A percentile compares a stretch with the other conserved stretches of the same genome.
These are phyloP conservation scores for Henckelia pumila DNA, from an alignment of 257 asterid species.

Conservation along the genomic window DNA sequence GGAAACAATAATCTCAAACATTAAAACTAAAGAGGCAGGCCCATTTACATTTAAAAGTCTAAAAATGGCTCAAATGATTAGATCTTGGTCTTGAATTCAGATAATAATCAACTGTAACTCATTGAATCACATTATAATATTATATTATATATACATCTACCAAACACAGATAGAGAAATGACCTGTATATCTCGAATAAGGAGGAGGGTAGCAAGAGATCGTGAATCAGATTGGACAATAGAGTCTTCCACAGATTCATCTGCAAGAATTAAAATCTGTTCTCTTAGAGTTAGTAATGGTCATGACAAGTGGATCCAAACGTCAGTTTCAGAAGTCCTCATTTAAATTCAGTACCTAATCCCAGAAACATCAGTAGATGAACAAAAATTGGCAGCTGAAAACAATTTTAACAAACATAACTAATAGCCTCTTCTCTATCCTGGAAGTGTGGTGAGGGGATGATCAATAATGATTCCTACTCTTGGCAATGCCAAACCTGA, in stretches of 20 bases:
- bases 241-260: conserved; percentile 97
- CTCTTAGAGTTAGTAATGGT: conserved; percentile 69
- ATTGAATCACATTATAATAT: not conserved
- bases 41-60: not conserved
- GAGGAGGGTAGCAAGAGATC: conserved; percentile 96
- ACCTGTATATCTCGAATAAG: conserved; percentile 98
- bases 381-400: conserved; percentile 2
- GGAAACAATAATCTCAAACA: not conserved
- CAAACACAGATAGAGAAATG: conserved; percentile 25
- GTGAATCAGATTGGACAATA: conserved; percentile 88
- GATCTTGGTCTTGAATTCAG: not conserved
- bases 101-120: conserved; percentile 11
- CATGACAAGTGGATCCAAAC: conserved; percentile 21
- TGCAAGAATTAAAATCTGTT: conserved; percentile 96
- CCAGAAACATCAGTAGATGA: not conserved
- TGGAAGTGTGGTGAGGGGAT: not conserved
- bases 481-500: not conserved
- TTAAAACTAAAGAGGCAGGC: not conserved
- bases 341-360: conserved; percentile 12
- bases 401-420: too few species aligned
- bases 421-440: too few species aligned
- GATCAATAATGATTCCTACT: not conserved
- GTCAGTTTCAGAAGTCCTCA: conserved; percentile 8
- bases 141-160: conserved; percentile 15
- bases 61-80: not conserved